Evolutionary conservation across 2,329 filamentous ascomycete genomes (phyloP), one percentile per base, ranked within the genome.

Genomic region (Colletotrichum sp.): DNA sequence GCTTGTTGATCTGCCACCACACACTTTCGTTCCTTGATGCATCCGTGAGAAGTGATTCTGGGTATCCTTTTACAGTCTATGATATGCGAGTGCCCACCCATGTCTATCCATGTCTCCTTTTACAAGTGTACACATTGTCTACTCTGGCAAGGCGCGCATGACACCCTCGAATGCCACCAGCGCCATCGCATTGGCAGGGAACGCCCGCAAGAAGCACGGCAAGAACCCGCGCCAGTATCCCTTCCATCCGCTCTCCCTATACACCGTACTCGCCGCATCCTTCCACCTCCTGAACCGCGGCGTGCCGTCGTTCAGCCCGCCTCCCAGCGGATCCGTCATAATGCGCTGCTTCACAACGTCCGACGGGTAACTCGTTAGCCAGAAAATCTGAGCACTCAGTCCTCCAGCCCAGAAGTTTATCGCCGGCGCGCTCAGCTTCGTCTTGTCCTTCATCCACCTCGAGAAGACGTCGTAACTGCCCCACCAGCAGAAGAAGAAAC

Each of bases 401-500:
- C 97, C 97, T 5, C 97, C 97, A 0, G 97, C 96, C 96, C 96
- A 98, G 87, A 99, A 99, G 83, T 98, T 98, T 81, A 98, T 90
- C 2, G 93, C 93, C 0, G 97, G 95, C 0, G 92, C 91, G 70
- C 94, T 94, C 70, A 98, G 86, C 15, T 80, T 85, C 4, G 96
- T 98, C 80, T 92, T 88, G 22, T 91, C 85, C 71, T 91, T 88
- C 82, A 98, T 87, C 75, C 89, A 86, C 27, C 91, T 89, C 7
- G 95, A 94, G 79, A 98, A 90, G 34, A 98, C 80, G 81, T 98
- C 96, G 87, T 99, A 99, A 76, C 93, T 94, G n/a, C 93, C 93
- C 97, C 97, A 99, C 96, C 96, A 98, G 87, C 94, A 97, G 90
- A 98, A 98, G 89, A 99, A 99, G 87, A 96, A 98, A 16, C 93